These are phyloP conservation scores for Mycena belliarum DNA, from an alignment of 768 basidiomycete species.

Conservation along the genomic window DNA sequence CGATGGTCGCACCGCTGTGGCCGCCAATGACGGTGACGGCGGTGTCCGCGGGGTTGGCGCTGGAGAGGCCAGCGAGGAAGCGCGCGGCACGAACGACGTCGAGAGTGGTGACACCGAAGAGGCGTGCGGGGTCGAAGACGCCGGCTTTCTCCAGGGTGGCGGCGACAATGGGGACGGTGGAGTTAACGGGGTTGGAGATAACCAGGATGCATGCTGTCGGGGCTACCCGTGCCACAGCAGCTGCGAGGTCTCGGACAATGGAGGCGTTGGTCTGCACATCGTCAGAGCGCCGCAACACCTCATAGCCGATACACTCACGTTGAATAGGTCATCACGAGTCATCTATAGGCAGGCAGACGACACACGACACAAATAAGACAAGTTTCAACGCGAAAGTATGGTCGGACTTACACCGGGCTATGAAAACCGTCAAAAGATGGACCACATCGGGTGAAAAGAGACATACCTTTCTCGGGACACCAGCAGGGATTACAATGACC, in stretches of 20 bases:
- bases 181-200: slow-evolving; percentile 99
- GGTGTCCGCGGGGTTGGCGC: slow-evolving; percentile 64
- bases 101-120: slow-evolving; percentile 98
- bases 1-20: slow-evolving; percentile 96
- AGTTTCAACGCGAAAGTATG: not conserved
- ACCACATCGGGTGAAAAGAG: not conserved
- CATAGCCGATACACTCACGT: slow-evolving; percentile 51
- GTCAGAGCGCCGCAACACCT: not conserved
- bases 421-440: slow-evolving; percentile 23
- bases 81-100: slow-evolving; percentile 96
- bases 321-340: slow-evolving; percentile 97
- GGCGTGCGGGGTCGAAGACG: slow-evolving; percentile 82
- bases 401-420: slow-evolving; percentile 77
- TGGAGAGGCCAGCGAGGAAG: slow-evolving; percentile 77
- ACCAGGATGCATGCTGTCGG: slow-evolving; percentile 93
- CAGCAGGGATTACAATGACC: slow-evolving; percentile 97
- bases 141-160: slow-evolving; percentile 89
- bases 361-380: slow-evolving; percentile 34
- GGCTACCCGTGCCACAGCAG: slow-evolving; percentile 80
- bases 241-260: slow-evolving; percentile 94
- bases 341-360: slow-evolving; percentile 53
- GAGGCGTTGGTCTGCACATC: slow-evolving; percentile 85
- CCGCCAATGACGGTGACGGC: slow-evolving; percentile 89
- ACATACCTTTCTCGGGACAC: slow-evolving; percentile 94
- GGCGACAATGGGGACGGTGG: slow-evolving; percentile 96